Evolutionary conservation across 345 rosid genomes (phyloP), one percentile per base, ranked within the genome.

Genomic region (Eutrema heterophyllum): DNA sequence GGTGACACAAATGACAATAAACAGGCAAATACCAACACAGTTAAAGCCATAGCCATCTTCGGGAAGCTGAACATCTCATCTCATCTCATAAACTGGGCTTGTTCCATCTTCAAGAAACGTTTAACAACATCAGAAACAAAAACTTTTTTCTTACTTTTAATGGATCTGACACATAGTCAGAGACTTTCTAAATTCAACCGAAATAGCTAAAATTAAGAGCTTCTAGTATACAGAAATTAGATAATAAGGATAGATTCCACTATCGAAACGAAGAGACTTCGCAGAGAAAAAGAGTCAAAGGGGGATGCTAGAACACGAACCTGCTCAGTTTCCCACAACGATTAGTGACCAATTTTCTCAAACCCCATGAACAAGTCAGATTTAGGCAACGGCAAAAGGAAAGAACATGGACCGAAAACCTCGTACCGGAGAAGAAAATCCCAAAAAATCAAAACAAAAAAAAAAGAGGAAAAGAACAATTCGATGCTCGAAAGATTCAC

Each of bases 41-140:
- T 60, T n/a, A 87, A 45, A 78, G 84, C 35, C 68, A 81, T 21
- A 64, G 81, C 83, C 96, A 95, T 89, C 87, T 75, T 79, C 71
- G 57, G 62, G 14, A 41, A 63, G 59, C 64, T 76, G 7, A 81
- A 67, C 84, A 81, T 74, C 69, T 77, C 68, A 65, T 68, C 60
- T 29, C 32, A 29, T 21, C 24, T 49, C 65, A 60, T 63, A 61
- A 60, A 13, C 14, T 52, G 35, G 52, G 45, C 39, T 36, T 74
- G 71, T 55, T 32, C 71, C 81, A 73, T 67, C 78, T 73, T 36
- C 63, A 61, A 59, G 29, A 39, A 13, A 56, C 29, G 35, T 14
- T 43, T 41, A 40, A 27, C 27, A 36, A 50, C 64, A 52, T 68
- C 10, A 77, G 5, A 33, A 59, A 4, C 53, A 32, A 27, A 50